Percentiles rank a stretch among this genome's conserved stretches.
Evolutionary conservation across 331 rosid species (phyloP).

Genomic region (Arachis monticola): DNA sequence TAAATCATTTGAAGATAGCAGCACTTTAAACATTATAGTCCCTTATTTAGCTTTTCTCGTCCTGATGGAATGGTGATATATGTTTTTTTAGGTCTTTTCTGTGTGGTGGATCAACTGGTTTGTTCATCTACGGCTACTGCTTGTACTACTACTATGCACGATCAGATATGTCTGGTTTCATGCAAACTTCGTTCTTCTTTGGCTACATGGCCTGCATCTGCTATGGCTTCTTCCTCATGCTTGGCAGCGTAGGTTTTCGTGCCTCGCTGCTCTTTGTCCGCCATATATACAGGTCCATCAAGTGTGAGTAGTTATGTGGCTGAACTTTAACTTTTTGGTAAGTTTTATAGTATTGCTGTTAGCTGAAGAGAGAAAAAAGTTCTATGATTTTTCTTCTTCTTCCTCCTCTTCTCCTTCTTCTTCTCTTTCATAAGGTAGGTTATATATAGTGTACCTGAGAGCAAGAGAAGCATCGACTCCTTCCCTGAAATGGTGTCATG

Average conservation of each 20-base stretch:
- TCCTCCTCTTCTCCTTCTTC: neutral
- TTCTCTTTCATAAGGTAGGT: constrained; percentile 51
- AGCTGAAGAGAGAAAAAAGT: constrained; percentile 43
- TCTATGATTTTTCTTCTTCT: constrained; percentile 37
- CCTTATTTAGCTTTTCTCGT: constrained; percentile 2
- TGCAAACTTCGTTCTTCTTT: constrained; percentile 97
- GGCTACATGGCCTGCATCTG: constrained; percentile 99
- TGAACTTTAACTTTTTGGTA: constrained; percentile 40
- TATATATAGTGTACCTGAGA: constrained; percentile 51
- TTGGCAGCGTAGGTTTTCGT: constrained; percentile 89
- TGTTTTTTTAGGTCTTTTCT: constrained; percentile 74
- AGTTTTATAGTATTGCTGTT: constrained; percentile 41
- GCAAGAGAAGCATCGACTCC: constrained; percentile 48
- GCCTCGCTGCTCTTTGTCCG: constrained; percentile 91
- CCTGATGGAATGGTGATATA: constrained; percentile 30
- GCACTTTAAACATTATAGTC: neutral
- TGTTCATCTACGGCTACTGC: constrained; percentile 95
- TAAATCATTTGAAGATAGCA: neutral
- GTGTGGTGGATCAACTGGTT: constrained; percentile 96
- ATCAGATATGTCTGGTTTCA: constrained; percentile 94
- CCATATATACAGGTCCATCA: constrained; percentile 94
- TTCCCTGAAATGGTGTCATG: constrained; percentile 36
- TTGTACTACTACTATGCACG: constrained; percentile 90
- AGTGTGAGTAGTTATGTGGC: constrained; percentile 69
- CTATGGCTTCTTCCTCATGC: constrained; percentile 98